These are phyloP conservation scores for Phytomonas sp. DNA, from an alignment of 208 protist genomes.

Conservation along the genomic window DNA sequence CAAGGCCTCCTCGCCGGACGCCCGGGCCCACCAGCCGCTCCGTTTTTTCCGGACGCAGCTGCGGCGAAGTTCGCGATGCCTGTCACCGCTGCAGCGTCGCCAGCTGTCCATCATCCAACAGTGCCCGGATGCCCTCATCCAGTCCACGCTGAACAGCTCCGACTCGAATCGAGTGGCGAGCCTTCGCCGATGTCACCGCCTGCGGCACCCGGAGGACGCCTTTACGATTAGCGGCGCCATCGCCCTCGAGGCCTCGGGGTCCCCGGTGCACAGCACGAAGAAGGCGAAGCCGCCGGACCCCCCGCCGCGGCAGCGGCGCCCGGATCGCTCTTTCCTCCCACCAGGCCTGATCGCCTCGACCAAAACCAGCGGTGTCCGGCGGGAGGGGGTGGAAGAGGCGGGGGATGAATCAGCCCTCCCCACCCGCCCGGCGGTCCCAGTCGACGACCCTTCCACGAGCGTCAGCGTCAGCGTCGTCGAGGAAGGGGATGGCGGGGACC, in stretches of 20 bases:
- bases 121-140: constrained; percentile 1
- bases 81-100: no score
- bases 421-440: not conserved
- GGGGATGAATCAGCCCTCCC: not conserved
- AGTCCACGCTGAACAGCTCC: not conserved
- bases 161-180: not conserved
- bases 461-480: not conserved
- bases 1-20: no score
- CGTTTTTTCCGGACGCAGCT: no score
- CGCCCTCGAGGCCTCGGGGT: not conserved
- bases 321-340: constrained; percentile 21
- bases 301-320: constrained; percentile 14
- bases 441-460: not conserved
- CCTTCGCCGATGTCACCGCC: constrained; percentile 33
- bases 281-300: constrained; percentile 10
- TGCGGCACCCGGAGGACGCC: constrained; percentile 27
- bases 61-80: no score
- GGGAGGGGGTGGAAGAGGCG: constrained; percentile 7
- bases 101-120: not conserved
- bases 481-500: not conserved
- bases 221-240: constrained; percentile 19
- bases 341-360: constrained; percentile 6
- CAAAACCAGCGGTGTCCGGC: constrained; percentile 11
- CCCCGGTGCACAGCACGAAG: not conserved
- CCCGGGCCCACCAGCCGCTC: no score